Conservation (phyloP, 225 moss, liverwort and hornwort species). For the Polytrichum formosum region DNA sequence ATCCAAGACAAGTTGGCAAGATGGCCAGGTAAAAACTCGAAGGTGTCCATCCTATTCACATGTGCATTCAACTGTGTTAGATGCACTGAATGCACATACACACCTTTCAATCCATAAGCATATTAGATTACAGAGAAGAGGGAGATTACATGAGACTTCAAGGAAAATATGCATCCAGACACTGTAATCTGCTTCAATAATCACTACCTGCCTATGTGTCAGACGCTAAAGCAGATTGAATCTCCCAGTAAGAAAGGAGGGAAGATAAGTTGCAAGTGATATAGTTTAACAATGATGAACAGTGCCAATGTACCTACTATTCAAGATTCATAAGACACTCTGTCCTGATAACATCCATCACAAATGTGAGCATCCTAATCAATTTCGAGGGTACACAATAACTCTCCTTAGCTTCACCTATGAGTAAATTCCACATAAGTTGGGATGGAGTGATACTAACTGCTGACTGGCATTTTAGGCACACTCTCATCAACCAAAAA, state of each 20-base stretch:
- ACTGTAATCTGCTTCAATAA: no score
- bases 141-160: no score
- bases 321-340: not conserved
- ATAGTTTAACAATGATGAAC: no score
- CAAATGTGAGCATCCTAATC: not conserved
- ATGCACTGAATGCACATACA: no score
- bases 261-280: no score
- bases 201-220: no score
- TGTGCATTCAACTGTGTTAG: not conserved
- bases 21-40: constrained; percentile 80
- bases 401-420: not conserved
- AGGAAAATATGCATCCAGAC: no score
- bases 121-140: no score
- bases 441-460: no score
- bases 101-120: no score
- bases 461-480: not conserved
- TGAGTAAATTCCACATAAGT: not conserved
- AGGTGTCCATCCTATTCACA: constrained; percentile 71
- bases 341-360: not conserved
- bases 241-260: no score
- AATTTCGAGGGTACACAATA: not conserved
- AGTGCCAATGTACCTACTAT: not conserved
- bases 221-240: no score
- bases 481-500: not conserved
- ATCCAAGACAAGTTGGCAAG: constrained; percentile 56